phyloP scores from a whole-genome alignment of 306 rosid genomes.

The Prunus dulcis region DNA sequence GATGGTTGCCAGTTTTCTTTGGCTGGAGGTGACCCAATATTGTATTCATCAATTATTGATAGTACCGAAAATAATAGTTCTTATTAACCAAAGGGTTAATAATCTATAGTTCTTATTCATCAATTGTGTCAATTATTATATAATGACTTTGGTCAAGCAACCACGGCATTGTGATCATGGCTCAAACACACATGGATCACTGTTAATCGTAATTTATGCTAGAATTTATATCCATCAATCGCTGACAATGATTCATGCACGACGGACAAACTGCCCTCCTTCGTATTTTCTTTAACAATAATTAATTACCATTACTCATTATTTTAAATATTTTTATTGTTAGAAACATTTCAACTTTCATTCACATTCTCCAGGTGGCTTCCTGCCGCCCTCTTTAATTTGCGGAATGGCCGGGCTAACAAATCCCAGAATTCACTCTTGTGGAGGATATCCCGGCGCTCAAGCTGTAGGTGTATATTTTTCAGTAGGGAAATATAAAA shows the following conservation, averaged over 20 bases:
- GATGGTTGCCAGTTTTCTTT: not conserved
- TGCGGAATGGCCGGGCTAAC: not conserved
- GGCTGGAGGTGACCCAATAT: not conserved
- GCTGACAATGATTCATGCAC: not conserved
- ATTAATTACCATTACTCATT: not conserved
- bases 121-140: not conserved
- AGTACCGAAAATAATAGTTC: not conserved
- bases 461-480: not conserved
- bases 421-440: constrained; percentile 36
- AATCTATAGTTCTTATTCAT: not conserved
- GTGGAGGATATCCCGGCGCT: constrained; percentile 39
- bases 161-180: not conserved
- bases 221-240: not conserved
- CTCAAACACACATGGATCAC: not conserved
- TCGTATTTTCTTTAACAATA: not conserved
- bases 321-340: not conserved
- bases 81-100: not conserved
- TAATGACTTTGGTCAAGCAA: not conserved
- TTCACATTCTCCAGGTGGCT: constrained; percentile 1
- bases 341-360: not conserved
- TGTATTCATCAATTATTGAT: constrained; percentile 7
- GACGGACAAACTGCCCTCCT: not conserved
- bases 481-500: not conserved
- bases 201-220: not conserved
- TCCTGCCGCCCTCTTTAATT: not conserved